phyloP scores from a whole-genome alignment of 2,329 filamentous ascomycete genomes.

The Aspergillus brasiliensis region DNA sequence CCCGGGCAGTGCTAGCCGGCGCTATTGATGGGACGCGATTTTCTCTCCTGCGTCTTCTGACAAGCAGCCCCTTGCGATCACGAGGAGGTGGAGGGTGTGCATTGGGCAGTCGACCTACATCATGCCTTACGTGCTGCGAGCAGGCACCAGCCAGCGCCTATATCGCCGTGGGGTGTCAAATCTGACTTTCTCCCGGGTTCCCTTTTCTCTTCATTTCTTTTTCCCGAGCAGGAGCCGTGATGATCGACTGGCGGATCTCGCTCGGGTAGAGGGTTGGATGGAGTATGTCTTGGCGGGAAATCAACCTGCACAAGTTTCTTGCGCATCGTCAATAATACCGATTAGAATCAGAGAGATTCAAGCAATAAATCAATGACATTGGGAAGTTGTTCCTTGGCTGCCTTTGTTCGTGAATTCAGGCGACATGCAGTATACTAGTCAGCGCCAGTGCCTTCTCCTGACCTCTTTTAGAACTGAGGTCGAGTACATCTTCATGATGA shows the following conservation, averaged over 20 bases:
- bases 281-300: not conserved
- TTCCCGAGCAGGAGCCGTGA: not conserved
- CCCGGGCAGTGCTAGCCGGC: not conserved
- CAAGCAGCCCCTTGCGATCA: constrained; percentile 13
- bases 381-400: too few species aligned
- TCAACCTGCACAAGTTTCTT: not conserved
- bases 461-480: too few species aligned
- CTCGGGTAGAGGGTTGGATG: not conserved
- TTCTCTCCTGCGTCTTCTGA: constrained; percentile 9
- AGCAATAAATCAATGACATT: too few species aligned
- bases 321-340: too few species aligned
- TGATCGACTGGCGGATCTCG: not conserved
- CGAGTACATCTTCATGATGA: too few species aligned
- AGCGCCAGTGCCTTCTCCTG: too few species aligned
- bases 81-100: constrained; percentile 2
- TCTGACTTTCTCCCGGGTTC: not conserved
- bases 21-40: not conserved
- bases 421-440: too few species aligned
- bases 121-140: not conserved
- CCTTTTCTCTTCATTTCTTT: not conserved
- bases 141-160: constrained; percentile 11
- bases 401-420: too few species aligned
- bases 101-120: not conserved
- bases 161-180: constrained; percentile 14
- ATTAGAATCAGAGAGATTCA: too few species aligned